phyloP scores from a whole-genome alignment of 331 rosid genomes.

The Rosa hybrid region DNA sequence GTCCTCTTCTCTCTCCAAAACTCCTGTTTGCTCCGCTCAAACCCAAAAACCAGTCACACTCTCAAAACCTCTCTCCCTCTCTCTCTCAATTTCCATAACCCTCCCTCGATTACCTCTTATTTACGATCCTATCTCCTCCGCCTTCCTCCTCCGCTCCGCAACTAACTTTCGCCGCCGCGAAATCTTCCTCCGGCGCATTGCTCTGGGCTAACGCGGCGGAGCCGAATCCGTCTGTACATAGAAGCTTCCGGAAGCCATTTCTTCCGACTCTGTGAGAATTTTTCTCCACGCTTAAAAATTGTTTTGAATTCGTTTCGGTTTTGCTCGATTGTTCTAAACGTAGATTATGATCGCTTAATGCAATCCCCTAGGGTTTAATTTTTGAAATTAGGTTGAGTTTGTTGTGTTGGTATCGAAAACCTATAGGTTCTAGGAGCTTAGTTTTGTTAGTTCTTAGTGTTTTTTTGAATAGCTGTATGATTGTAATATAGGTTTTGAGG shows the following conservation, averaged over 20 bases:
- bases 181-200: conserved; percentile 25
- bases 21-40: conserved; percentile 35
- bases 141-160: conserved; percentile 5
- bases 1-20: conserved; percentile 14
- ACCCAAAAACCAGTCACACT: conserved; percentile 35
- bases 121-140: conserved; percentile 37
- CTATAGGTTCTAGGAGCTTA: conserved; percentile 20
- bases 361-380: conserved; percentile 9
- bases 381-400: background rate
- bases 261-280: conserved; percentile 28
- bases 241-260: conserved; percentile 28
- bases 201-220: conserved; percentile 5
- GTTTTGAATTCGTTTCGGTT: background rate
- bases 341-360: conserved; percentile 26
- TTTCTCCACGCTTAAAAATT: background rate
- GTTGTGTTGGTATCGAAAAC: background rate
- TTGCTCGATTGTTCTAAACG: conserved; percentile 22
- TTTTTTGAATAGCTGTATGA: background rate
- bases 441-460: background rate
- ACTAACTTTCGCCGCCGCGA: conserved; percentile 8
- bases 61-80: conserved; percentile 33
- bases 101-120: conserved; percentile 7
- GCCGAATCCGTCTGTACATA: conserved; percentile 20
- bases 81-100: conserved; percentile 17
- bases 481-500: background rate